These are phyloP conservation scores for Nemophila menziesii DNA, from an alignment of 257 asterid species.

Conservation along the genomic window DNA sequence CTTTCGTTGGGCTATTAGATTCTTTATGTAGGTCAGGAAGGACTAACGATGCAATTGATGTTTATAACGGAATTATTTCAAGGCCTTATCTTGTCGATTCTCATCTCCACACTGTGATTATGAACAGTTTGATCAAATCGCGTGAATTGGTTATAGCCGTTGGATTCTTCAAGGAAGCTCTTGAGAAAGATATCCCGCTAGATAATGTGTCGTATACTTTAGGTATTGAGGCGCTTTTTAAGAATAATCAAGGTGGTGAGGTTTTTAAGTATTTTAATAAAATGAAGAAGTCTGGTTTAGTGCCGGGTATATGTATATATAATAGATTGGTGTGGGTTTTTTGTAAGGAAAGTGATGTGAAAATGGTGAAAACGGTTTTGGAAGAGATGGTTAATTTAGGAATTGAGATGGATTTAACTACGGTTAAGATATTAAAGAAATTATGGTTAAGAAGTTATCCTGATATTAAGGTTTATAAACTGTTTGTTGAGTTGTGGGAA, in stretches of 20 bases:
- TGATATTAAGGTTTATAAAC: too few species aligned
- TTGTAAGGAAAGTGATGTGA: constrained; percentile 32
- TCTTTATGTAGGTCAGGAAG: constrained; percentile 50
- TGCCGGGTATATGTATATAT: constrained; percentile 35
- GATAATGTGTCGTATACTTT: constrained; percentile 50
- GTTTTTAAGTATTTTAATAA: constrained; percentile 40
- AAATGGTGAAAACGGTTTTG: constrained; percentile 28
- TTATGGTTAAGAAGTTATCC: too few species aligned
- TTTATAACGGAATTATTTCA: constrained; percentile 42
- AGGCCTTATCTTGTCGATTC: constrained; percentile 26
- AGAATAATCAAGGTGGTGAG: constrained; percentile 29
- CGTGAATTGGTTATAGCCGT: constrained; percentile 34
- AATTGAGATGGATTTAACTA: constrained; percentile 25
- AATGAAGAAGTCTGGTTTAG: constrained; percentile 43
- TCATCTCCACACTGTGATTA: constrained; percentile 48
- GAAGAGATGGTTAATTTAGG: constrained; percentile 38
- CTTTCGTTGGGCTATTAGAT: constrained; percentile 44
- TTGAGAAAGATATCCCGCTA: constrained; percentile 27
- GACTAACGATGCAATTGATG: constrained; percentile 42
- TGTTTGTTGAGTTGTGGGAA: too few species aligned
- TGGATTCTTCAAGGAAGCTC: constrained; percentile 31
- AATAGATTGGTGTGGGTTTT: constrained; percentile 37
- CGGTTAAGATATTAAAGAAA: constrained; percentile 21
- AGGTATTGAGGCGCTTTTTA: constrained; percentile 41
- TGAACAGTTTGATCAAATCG: constrained; percentile 43